Conservation (phyloP, 2,329 filamentous ascomycete genomes). For the Didymella arachidicola region DNA sequence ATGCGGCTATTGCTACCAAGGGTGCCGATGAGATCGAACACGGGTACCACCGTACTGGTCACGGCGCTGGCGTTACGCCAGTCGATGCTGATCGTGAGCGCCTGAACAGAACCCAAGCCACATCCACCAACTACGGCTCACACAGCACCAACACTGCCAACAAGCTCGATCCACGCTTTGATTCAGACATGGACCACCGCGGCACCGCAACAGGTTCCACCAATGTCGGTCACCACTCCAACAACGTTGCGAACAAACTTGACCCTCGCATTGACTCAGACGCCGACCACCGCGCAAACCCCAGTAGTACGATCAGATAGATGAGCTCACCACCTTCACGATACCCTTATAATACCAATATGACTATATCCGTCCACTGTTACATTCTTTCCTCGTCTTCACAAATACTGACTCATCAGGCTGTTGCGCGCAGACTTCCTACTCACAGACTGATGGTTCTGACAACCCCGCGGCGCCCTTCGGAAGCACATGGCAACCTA, state of each 20-base stretch:
- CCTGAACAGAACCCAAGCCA: conserved; percentile 29
- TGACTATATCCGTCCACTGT: conserved; percentile 25
- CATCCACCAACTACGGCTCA: conserved; percentile 43
- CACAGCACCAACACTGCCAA: conserved; percentile 44
- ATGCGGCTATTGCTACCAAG: conserved; percentile 43
- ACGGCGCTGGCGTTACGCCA: conserved; percentile 41
- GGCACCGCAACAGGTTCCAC: conserved; percentile 31
- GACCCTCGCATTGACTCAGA: conserved; percentile 40
- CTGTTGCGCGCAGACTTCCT: not conserved
- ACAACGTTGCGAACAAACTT: conserved; percentile 41
- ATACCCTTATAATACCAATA: conserved; percentile 17
- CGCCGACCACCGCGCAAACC: conserved; percentile 39
- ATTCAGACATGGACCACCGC: conserved; percentile 37
- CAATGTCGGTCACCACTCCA: conserved; percentile 41
- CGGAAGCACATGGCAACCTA: not conserved
- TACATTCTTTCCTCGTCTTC: not conserved
- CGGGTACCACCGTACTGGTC: conserved; percentile 43
- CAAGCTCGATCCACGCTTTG: conserved; percentile 44
- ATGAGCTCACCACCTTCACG: not conserved
- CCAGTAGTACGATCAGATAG: conserved; percentile 30
- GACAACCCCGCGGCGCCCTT: conserved; percentile 4
- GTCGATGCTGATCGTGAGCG: conserved; percentile 38
- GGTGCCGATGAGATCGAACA: conserved; percentile 48
- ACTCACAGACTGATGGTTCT: conserved; percentile 20
- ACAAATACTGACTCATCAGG: conserved; percentile 18